These are phyloP conservation scores for Amanita brunnescens DNA, from an alignment of 768 basidiomycete species.

Conservation along the genomic window DNA sequence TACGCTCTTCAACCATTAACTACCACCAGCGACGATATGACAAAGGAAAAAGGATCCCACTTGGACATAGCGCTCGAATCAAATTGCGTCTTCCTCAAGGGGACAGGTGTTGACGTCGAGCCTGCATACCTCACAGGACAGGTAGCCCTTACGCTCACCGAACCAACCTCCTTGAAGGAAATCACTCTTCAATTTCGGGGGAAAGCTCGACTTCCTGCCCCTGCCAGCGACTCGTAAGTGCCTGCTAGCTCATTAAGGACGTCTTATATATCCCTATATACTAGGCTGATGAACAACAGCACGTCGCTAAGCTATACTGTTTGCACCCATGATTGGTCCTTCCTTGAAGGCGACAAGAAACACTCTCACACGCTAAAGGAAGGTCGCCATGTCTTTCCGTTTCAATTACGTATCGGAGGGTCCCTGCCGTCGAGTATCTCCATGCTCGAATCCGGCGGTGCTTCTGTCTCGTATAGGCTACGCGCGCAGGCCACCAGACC, in stretches of 20 bases:
- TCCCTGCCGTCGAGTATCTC: conserved; percentile 72
- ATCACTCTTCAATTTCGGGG: conserved; percentile 80
- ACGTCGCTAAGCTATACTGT: conserved; percentile 50
- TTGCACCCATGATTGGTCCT: conserved; percentile 86
- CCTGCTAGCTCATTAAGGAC: background rate
- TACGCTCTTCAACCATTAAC: background rate
- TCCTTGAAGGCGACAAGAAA: conserved; percentile 75
- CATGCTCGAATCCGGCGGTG: conserved; percentile 47
- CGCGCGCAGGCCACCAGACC: conserved; percentile 77
- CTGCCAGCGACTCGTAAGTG: conserved; percentile 45
- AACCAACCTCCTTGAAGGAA: conserved; percentile 79
- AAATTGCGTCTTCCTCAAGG: conserved; percentile 63
- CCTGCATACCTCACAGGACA: conserved; percentile 75
- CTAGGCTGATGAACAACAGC: conserved; percentile 34
- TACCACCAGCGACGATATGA: conserved; percentile 25
- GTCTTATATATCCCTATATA: conserved; percentile 5
- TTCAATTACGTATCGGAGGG: conserved; percentile 80
- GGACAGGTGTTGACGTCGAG: conserved; percentile 77
- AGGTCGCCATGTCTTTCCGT: conserved; percentile 91
- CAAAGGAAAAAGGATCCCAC: conserved; percentile 36
- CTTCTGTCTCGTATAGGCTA: conserved; percentile 80
- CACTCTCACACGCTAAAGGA: conserved; percentile 89
- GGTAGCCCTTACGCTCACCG: conserved; percentile 69
- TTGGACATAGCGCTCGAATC: conserved; percentile 74
- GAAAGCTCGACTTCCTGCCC: conserved; percentile 63